A percentile compares a stretch with the other conserved stretches of the same genome.
phyloP scores from a whole-genome alignment of 805 yeast genomes.

The Metschnikowia santaceciliae region DNA sequence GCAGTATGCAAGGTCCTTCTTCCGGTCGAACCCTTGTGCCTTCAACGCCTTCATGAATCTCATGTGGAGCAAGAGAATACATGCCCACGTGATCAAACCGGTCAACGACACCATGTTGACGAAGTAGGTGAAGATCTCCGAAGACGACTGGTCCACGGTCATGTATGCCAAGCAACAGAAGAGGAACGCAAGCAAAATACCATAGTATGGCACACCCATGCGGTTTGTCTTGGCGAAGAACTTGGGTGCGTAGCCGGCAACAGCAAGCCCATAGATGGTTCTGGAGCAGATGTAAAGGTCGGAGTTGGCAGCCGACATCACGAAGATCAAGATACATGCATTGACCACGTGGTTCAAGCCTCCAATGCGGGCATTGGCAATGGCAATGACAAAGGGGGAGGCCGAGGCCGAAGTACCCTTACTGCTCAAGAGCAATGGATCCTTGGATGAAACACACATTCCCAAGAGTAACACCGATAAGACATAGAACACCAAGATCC shows the following conservation, averaged over 20 bases:
- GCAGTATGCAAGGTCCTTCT: constrained; percentile 47
- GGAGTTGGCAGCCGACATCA: constrained; percentile 22
- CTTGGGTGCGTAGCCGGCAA: constrained; percentile 26
- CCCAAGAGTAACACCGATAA: constrained; percentile 61
- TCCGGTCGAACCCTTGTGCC: constrained; percentile 62
- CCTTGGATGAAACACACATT: constrained; percentile 44
- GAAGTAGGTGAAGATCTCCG: constrained; percentile 60
- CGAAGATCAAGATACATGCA: constrained; percentile 19
- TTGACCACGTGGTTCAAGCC: constrained; percentile 23
- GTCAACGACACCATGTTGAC: constrained; percentile 75
- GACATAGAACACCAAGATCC: constrained; percentile 59
- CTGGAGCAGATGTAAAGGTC: constrained; percentile 21
- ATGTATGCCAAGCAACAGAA: constrained; percentile 69
- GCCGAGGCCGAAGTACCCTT: constrained; percentile 16
- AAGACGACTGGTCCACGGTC: constrained; percentile 56
- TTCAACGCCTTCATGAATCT: constrained; percentile 60
- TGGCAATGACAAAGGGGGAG: constrained; percentile 22
- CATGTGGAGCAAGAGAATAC: constrained; percentile 64
- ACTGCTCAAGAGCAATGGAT: constrained; percentile 16
- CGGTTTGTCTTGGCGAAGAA: constrained; percentile 44
- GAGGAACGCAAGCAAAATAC: constrained; percentile 46
- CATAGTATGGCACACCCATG: constrained; percentile 66
- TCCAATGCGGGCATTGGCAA: constrained; percentile 18
- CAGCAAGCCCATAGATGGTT: constrained; percentile 20
- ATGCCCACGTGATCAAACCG: constrained; percentile 72